Conservation (phyloP, 1,284 basidiomycete species). For the Inonotus obliquus region DNA sequence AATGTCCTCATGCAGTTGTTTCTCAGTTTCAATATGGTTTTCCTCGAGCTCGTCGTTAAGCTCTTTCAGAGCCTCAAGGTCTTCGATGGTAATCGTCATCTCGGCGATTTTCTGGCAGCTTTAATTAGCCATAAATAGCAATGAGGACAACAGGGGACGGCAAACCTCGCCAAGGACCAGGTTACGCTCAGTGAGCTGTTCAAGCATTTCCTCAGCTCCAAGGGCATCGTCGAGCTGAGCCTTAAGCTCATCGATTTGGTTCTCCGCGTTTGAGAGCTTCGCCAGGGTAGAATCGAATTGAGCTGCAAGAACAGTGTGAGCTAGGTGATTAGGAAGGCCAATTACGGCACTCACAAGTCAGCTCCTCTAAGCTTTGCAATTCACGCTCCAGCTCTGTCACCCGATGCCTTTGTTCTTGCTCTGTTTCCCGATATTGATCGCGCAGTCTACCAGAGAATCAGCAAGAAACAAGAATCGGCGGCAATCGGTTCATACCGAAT, state of each 20-base stretch:
- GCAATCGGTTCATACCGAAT: slow-evolving; percentile 50
- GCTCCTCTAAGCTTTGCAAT: slow-evolving; percentile 60
- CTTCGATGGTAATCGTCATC: slow-evolving; percentile 92
- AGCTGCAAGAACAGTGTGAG: slow-evolving; percentile 37
- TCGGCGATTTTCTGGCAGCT: slow-evolving; percentile 84
- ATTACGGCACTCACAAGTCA: slow-evolving; percentile 48
- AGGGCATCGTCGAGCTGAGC: slow-evolving; percentile 92
- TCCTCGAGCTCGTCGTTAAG: slow-evolving; percentile 97
- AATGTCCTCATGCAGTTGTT: slow-evolving; percentile 86
- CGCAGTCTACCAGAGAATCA: slow-evolving; percentile 53
- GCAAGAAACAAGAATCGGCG: slow-evolving; percentile 13
- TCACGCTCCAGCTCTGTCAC: slow-evolving; percentile 91
- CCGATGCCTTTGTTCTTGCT: slow-evolving; percentile 77
- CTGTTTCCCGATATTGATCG: slow-evolving; percentile 84
- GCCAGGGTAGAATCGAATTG: slow-evolving; percentile 77
- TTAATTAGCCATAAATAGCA: background rate
- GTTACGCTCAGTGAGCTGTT: slow-evolving; percentile 93
- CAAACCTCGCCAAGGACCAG: slow-evolving; percentile 81
- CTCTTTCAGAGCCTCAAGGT: slow-evolving; percentile 93
- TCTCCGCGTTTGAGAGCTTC: slow-evolving; percentile 82
- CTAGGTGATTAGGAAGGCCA: slow-evolving; percentile 7
- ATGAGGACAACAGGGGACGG: background rate
- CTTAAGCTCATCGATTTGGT: slow-evolving; percentile 92
- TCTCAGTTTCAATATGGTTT: slow-evolving; percentile 93
- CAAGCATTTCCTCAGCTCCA: slow-evolving; percentile 94